Evolutionary conservation across 1,284 basidiomycete species (phyloP).

Genomic region (Ustilago cynodontis): DNA sequence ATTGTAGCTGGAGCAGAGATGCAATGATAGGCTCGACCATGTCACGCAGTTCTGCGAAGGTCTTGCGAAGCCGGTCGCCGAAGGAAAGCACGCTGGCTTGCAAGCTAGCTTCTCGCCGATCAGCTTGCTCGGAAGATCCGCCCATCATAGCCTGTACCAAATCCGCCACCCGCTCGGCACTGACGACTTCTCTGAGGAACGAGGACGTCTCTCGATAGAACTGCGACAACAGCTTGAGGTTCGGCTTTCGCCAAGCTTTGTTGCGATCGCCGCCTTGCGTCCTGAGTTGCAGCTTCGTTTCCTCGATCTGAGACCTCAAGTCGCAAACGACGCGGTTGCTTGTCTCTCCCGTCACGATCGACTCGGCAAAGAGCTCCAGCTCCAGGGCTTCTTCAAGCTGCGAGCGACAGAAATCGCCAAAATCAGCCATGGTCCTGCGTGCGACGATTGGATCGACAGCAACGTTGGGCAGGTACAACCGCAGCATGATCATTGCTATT

Average conservation of each 20-base stretch:
- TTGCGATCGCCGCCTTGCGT: slow-evolving; percentile 16
- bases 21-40: slow-evolving; percentile 77
- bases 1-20: slow-evolving; percentile 77
- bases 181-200: slow-evolving; percentile 57
- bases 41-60: slow-evolving; percentile 76
- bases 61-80: slow-evolving; percentile 71
- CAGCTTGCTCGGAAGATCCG: slow-evolving; percentile 34
- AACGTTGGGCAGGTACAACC: slow-evolving; percentile 85
- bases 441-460: slow-evolving; percentile 89
- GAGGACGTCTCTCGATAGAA: slow-evolving; percentile 82
- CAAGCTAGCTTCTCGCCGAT: slow-evolving; percentile 64
- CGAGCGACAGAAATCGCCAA: slow-evolving; percentile 71
- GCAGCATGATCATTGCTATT: slow-evolving; percentile 76
- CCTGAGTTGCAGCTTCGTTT: slow-evolving; percentile 23
- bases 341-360: slow-evolving; percentile 76
- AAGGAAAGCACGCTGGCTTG: slow-evolving; percentile 71
- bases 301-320: slow-evolving; percentile 53
- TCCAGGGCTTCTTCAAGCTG: slow-evolving; percentile 75
- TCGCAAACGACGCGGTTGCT: slow-evolving; percentile 72
- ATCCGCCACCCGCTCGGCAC: slow-evolving; percentile 52
- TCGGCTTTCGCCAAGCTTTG: slow-evolving; percentile 64
- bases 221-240: slow-evolving; percentile 77
- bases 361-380: slow-evolving; percentile 77
- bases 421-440: slow-evolving; percentile 74
- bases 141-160: slow-evolving; percentile 58